Evolutionary conservation across 116 monocot genomes (phyloP), one percentile per base, ranked within the genome.

Genomic region (Iris pallida): DNA sequence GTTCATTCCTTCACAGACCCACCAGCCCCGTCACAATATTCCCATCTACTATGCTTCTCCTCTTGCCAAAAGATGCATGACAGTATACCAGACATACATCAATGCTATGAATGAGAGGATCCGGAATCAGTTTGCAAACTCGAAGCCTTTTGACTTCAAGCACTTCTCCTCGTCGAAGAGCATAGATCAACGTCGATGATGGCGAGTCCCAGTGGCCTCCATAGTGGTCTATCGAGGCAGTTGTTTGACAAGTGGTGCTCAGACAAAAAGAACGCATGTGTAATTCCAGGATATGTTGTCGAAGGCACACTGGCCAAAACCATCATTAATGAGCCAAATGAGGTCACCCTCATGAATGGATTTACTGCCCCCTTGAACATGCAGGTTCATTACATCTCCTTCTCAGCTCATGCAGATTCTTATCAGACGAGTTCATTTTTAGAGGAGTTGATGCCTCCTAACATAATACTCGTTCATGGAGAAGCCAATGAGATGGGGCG

Each of bases 41-140:
- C 98, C 98, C 8, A 98, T 98, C 41, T 98, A 85, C 55, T 98
- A 98, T 74, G 98, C 98, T 47, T 90, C 92, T 5, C 98, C 93
- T 45, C 85, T 98, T 5, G 98, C 98, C 17, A 98, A 92, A 79
- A 79, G 85, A 51, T 98, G 98, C 86, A 92, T 98, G 98, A 85
- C 92, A 61, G 93, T 98, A 8, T 98, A 98, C 42, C 93, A 98
- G 75, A 98, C 98, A 4, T 98, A 98, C 70, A 98, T 93, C 19
- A 98, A 98, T 71, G 65, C 98, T 20, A 98, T 98, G 98, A 98
- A 93, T 48, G 98, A 98, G 65, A 79, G 98, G 74, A 98, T 98
- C 52, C 61, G 90, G 42, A 87, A 66, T 61, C 98, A 90, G 70
- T 93, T 86, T 84, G 85, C 90, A 16, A 87, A 80, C 47, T 87